Base-by-base conservation (phyloP, 2,329 filamentous ascomycete species). In the Hymenoscyphus salicellus region DNA sequence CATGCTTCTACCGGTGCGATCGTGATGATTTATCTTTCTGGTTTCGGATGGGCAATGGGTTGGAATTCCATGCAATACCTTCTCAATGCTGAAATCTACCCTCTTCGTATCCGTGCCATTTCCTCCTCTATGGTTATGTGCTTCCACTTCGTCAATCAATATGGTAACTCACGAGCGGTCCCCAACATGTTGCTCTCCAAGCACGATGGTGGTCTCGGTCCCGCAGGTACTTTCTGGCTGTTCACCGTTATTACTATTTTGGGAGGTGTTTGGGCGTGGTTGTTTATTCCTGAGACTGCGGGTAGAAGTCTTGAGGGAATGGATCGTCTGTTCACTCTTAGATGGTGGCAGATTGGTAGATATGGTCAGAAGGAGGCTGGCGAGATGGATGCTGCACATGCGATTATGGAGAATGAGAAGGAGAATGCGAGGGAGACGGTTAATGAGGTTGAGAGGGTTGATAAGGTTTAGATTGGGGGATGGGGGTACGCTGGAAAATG, bases 11-110 rank as follows among this genome's bases (percentile, higher is more conserved):
- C 83, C 28, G 88, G 84, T 3, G 90, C 89, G 14, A 86, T 91
- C 65, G 87, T 86, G 58, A 89, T 90, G 86, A 90, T 92, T 69
- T 92, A 89, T 74, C 61, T 91, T 23, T 88, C 84, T 0, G 89
- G 88, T 1, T 82, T 86, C 63, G 89, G 88, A 1, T 91, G 88
- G 87, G 88, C 88, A 2, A 78, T 89, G 2, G 88, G 85, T 41
- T 93, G 87, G 89, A 92, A 92, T 78, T 85, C 82, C 0, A 89
- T 91, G 81, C 90, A 92, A 77, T 93, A 93, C 74, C 82, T 93
- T 3, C 83, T 93, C 63, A 92, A 89, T 16, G 88, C 89, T 1
- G 90, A 93, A 74, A 82, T 93, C 66, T 93, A 91, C 79, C 89
- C 90, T 0, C 82, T 93, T 10, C 84, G 89, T 3, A 86, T 93